Evolutionary conservation across 768 basidiomycete genomes (phyloP).

Genomic region (Galerina sulciceps): DNA sequence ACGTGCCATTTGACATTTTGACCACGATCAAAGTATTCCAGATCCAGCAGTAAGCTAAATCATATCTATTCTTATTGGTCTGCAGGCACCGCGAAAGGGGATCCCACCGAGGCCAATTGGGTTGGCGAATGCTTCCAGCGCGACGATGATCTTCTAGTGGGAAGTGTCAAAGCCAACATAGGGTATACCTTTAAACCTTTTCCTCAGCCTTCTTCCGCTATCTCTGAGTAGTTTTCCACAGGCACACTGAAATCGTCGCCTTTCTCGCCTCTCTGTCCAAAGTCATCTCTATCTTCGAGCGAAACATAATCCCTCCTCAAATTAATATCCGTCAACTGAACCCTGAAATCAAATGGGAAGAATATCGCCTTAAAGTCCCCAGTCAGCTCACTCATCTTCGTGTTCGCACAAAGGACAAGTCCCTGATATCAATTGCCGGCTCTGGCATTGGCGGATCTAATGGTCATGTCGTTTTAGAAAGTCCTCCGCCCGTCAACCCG

Average conservation of each 20-base stretch:
- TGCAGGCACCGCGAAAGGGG: constrained; percentile 44
- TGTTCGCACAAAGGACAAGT: constrained; percentile 21
- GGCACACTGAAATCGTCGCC: constrained; percentile 45
- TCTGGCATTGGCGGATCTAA: constrained; percentile 50
- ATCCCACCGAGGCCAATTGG: constrained; percentile 55
- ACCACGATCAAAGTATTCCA: too few relatives aligned
- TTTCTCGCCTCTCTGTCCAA: constrained; percentile 50
- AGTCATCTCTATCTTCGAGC: constrained; percentile 42
- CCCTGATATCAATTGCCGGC: constrained; percentile 43
- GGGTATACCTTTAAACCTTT: too few relatives aligned
- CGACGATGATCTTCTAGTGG: constrained; percentile 37
- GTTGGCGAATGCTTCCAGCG: constrained; percentile 41
- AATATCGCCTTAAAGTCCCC: constrained; percentile 40
- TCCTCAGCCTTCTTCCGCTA: not conserved
- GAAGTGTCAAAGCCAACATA: constrained; percentile 51
- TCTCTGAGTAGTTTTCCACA: constrained; percentile 8
- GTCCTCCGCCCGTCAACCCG: constrained; percentile 25
- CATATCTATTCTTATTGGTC: too few relatives aligned
- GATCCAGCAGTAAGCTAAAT: too few relatives aligned
- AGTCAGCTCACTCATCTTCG: constrained; percentile 29
- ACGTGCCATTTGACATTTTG: too few relatives aligned
- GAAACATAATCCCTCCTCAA: constrained; percentile 40
- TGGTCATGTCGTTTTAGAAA: constrained; percentile 44
- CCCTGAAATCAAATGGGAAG: constrained; percentile 41
- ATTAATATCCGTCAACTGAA: constrained; percentile 39